Evolutionary conservation across 2,329 filamentous ascomycete species (phyloP), one percentile per base, ranked within the genome.

Genomic region (Colletotrichum euphorbiae): DNA sequence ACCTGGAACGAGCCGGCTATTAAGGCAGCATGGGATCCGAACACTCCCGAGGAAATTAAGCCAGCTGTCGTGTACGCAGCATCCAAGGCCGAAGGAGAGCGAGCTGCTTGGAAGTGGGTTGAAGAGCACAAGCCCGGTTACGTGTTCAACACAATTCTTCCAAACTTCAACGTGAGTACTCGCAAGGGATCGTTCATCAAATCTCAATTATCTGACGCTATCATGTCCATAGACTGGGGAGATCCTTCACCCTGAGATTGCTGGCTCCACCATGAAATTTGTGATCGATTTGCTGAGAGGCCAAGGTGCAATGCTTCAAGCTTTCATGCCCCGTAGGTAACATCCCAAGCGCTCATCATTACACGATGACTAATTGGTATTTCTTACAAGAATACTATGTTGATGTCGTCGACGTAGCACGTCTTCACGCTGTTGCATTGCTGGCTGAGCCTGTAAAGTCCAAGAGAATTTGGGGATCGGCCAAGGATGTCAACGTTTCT

Each of bases 381-480:
- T 8, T 38, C 36, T 12, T 38, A 12, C 36, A 4, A 52, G 48
- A 78, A 73, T 78, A 81, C 73, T 81, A 75, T 72, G 76, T 86
- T 31, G 77, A 86, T 70, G 80, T 85, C 0, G 75, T 81, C 7
- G 86, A 89, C 59, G 73, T 73, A 3, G 87, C 85, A 0, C 77
- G 82, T 0, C 74, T 90, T 0, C 86, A 89, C 50, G 77, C 87
- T 5, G 81, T 84, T 4, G 87, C 82, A 0, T 75, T 85, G 7
- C 77, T 87, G 0, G 77, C 85, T 36, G 76, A 79, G 0, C 75
- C 79, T 1, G 79, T 88, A 0, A 69, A 75, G 3, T 79, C 79
- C 0, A 82, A 89, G 71, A 81, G 88, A 0, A 74, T 90, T 12
- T 87, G 89, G 72, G 87, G 77, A 1, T 86, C 84, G 60, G 84